Percentiles rank a stretch among this genome's conserved stretches.
Conservation (phyloP, 2,329 filamentous ascomycete species). For the Paecilomyces formosus region DNA sequence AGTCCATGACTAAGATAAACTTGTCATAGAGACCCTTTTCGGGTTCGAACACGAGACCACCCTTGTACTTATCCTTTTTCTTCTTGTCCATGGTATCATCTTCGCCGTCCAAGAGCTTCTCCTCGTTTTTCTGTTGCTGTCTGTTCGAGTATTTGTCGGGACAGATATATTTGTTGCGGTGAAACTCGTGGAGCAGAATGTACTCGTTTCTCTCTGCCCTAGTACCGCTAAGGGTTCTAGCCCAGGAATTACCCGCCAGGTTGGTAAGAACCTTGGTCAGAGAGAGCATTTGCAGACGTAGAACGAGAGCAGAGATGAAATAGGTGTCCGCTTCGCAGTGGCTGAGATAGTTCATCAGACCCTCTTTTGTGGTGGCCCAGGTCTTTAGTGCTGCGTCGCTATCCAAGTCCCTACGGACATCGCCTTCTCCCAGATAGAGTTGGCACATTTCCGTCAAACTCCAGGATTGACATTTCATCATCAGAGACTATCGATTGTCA, state of each 20-base stretch:
- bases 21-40: slow-evolving; percentile 97
- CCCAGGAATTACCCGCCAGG: slow-evolving; percentile 96
- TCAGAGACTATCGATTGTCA: slow-evolving; percentile 56
- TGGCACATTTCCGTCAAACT: slow-evolving; percentile 96
- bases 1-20: slow-evolving; percentile 98
- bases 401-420: slow-evolving; percentile 74
- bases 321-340: slow-evolving; percentile 95
- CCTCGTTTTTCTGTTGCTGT: slow-evolving; percentile 63
- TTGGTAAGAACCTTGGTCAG: slow-evolving; percentile 94
- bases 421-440: slow-evolving; percentile 69
- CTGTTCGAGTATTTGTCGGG: slow-evolving; percentile 84
- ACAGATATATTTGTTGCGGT: slow-evolving; percentile 95
- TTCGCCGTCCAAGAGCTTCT: slow-evolving; percentile 59
- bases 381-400: slow-evolving; percentile 79
- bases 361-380: slow-evolving; percentile 76
- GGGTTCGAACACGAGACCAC: slow-evolving; percentile 94
- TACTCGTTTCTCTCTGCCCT: slow-evolving; percentile 97
- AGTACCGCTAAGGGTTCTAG: slow-evolving; percentile 87
- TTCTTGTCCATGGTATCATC: slow-evolving; percentile 64
- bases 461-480: slow-evolving; percentile 97
- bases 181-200: slow-evolving; percentile 95
- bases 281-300: slow-evolving; percentile 85
- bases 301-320: slow-evolving; percentile 83
- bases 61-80: slow-evolving; percentile 99
- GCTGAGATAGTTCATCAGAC: slow-evolving; percentile 85